A percentile compares a stretch with the other conserved stretches of the same genome.
These are phyloP conservation scores for Scheffersomyces segobiensis DNA, from an alignment of 1,139 yeast genomes.

Conservation along the genomic window DNA sequence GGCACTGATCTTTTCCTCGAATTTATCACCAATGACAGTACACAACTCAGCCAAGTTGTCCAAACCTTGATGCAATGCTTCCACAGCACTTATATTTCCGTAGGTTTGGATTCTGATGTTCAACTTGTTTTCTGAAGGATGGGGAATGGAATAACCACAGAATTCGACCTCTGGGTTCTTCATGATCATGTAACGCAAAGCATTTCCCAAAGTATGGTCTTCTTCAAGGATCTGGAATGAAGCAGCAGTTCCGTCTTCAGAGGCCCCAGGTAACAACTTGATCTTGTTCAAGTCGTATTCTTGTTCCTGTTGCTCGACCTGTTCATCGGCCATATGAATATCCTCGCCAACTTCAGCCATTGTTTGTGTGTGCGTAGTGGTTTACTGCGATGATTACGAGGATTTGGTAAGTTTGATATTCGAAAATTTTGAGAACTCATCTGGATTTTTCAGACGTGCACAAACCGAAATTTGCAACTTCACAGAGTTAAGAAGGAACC, in stretches of 20 bases:
- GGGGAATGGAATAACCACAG: constrained; percentile 98
- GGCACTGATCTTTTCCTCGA: constrained; percentile 61
- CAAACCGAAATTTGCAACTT: neutral
- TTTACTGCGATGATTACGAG: neutral
- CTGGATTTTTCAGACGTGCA: neutral
- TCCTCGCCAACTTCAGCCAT: constrained; percentile 26
- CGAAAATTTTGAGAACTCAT: neutral
- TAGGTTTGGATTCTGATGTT: constrained; percentile 94
- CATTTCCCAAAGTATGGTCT: constrained; percentile 94
- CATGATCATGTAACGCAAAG: constrained; percentile 91
- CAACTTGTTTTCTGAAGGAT: constrained; percentile 90
- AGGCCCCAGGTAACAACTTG: constrained; percentile 78
- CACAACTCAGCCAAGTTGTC: constrained; percentile 84
- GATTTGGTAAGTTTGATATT: neutral
- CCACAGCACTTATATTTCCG: constrained; percentile 84
- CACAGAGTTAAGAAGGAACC: neutral
- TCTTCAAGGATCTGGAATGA: constrained; percentile 91
- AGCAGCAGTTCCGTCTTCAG: constrained; percentile 94
- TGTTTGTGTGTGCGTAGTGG: neutral
- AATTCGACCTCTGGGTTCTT: constrained; percentile 97
- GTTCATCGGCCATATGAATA: constrained; percentile 24
- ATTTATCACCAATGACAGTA: constrained; percentile 76
- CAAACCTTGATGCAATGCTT: constrained; percentile 90
- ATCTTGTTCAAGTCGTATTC: constrained; percentile 54
- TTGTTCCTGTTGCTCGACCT: constrained; percentile 28